Base-by-base conservation (phyloP, 805 yeast genomes). In the Hanseniaspora lindneri region DNA sequence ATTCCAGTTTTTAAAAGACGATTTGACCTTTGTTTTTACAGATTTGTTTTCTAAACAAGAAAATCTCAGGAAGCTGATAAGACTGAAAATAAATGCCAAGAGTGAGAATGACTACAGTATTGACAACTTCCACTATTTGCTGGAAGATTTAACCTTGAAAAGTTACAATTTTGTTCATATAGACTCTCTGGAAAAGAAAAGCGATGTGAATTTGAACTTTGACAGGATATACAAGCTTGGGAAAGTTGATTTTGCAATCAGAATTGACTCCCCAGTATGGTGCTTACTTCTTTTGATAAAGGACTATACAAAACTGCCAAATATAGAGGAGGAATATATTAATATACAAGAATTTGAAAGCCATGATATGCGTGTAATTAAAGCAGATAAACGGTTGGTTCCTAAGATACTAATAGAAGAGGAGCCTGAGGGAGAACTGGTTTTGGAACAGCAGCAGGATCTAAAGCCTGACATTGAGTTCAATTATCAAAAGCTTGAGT, bases 391-490 rank as follows among this genome's bases (percentile, higher is more conserved):
- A 14, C 21, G 30, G 2, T 14, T 46, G 4, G 20, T 32, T 4
- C 43, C 41, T 4, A 39, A 46, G 19, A 29, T 39, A 13, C 20
- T 39, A 4, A 39, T 39, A 30, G 43, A 46, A 24, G 49, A 46
- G 9, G 39, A 39, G 4, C 13, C 6, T 6, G 37, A 33, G 19
- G n/a, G n/a, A 7, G 37, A n/a, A 16, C 7, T 16, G 19, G 21
- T 33, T n/a, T 20, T 17, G 23, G 21, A 33, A 17, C 20, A 20
- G 21, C 13, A 30, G 4, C 16, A 4, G 7, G 35, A 30, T 19
- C 3, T 28, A 24, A 46, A 46, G 21, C 39, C 43, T 9, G 43
- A 46, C 21, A 30, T 46, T 9, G 30, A 39, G 13, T 29, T 13
- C 10, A 39, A 17, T 7, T 46, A 39, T 30, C 20, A 20, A 13